Base-by-base conservation (phyloP, 192 early-diverging fungal species). In the Coemansia guatemalensis region DNA sequence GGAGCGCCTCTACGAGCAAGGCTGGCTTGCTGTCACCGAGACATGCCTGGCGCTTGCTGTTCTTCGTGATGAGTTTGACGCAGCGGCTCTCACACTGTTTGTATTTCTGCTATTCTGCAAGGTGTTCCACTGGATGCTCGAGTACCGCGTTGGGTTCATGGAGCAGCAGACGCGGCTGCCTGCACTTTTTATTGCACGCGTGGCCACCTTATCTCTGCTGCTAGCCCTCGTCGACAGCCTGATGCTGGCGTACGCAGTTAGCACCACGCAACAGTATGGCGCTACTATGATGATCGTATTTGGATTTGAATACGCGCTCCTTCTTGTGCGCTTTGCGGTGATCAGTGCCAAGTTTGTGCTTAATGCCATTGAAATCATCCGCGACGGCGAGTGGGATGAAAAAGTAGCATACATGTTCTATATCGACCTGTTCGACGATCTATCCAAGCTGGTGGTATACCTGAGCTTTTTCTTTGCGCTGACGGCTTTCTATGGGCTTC, bases 1-100 rank as follows among this genome's bases (percentile, higher is more conserved):
- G 21, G 97, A 99, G 90, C 95, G 97, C 65, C 80, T 98, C n/a
- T 98, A 99, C 67, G 97, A 99, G 70, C 86, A 91, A 23, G 91
- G 94, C 11, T 99, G 97, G 97, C 93, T 95, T 74, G 93, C 95
- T 8, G 88, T 99, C 41, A 97, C 95, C 33, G 97, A 99, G 72
- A 97, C 93, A 4, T 93, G 92, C 69, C 78, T 99, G 41, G 95
- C 95, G 21, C 91, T 97, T 87, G 96, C 97, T 8, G 89, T 97
- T 41, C 94, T 99, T 76, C 85, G 93, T 33, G 95, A 97, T 73
- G 93, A 96, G 73, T 97, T 98, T 71, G 89, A 97, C 70, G 84
- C 90, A 9, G 88, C 78, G 21, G 96, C 94, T 58, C 81, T 95
- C 12, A 78, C 89, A 26, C 82, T 93, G 26, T 94, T 99, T 77